Evolutionary conservation across 2,329 filamentous ascomycete species (phyloP).

Genomic region (Aspergillus amoenus): DNA sequence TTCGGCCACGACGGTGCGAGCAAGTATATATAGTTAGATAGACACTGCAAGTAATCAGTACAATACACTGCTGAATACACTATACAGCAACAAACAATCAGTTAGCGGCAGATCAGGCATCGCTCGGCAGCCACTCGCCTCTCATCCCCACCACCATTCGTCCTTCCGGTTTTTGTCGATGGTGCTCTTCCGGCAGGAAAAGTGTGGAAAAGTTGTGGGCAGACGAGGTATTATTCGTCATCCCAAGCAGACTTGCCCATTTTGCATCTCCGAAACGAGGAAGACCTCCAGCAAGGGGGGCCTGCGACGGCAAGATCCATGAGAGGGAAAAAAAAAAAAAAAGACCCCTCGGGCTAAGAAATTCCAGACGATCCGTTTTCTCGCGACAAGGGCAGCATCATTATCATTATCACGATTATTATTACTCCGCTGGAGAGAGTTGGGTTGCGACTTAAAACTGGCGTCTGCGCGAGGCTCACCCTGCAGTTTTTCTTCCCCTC

Average conservation of each 20-base stretch:
- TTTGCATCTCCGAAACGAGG: not conserved
- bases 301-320: not conserved
- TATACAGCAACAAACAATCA: not conserved
- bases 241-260: not conserved
- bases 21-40: conserved; percentile 1
- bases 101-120: conserved; percentile 22
- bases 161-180: conserved; percentile 11
- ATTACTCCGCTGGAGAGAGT: conserved; percentile 1
- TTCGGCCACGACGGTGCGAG: conserved; percentile 4
- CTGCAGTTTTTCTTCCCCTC: conserved; percentile 6
- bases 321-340: conserved; percentile 5
- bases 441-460: conserved; percentile 16
- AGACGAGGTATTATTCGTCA: not conserved
- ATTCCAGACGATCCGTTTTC: conserved; percentile 8
- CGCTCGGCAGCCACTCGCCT: conserved; percentile 15
- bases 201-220: not conserved
- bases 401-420: not conserved
- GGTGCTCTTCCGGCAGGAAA: not conserved
- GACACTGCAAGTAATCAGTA: not conserved
- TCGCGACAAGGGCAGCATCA: conserved; percentile 5
- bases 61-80: not conserved
- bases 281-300: not conserved
- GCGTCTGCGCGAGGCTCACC: conserved; percentile 15
- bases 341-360: conserved; percentile 3
- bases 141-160: conserved; percentile 12